Evolutionary conservation across 2,329 filamentous ascomycete genomes (phyloP), one percentile per base, ranked within the genome.

Genomic region (Alternaria tenuissima): DNA sequence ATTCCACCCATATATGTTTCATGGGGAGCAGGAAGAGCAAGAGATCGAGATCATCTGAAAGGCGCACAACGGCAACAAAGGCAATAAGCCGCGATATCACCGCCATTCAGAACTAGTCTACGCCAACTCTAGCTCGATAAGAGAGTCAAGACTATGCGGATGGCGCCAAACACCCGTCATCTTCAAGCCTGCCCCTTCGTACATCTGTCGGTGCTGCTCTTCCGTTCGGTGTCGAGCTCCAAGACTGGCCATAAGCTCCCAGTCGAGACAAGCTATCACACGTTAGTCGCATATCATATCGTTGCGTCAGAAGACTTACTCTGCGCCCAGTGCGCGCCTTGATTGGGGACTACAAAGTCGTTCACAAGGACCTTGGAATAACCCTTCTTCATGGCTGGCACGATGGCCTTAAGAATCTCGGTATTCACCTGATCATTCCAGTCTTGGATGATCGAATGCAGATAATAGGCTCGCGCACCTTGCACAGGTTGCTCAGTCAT

Each of bases 381-480:
- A 1, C 68, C 68, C 26, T 53, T 65, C 43, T 65, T 68, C 73
- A 78, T 70, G 1, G 74, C 74, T 1, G 71, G 61, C 3, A 70
- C 61, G 0, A 76, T 66, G 0, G 67, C 20, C 28, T 61, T 59
- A 6, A 77, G 54, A 14, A 77, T 76, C 1, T 62, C 30, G 0
- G 62, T 57, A 49, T 68, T 69, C 1, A 67, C 57, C 3, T 63
- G 49, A 41, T 76, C 68, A 42, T 65, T 65, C 70, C 71, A 76
- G 52, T 76, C 72, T 14, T 76, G 73, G 22, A 76, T 67, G 43
- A 76, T 74, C 11, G 65, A 69, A 48, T 73, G 69, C 0, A 76
- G 56, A 48, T 65, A 74, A 41, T 76, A 76, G 4, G 68, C 68
- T 12, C 72, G 64, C 3, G 71, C 71, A 20, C 63, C 78, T 68